Evolutionary conservation across 441 rosid genomes (phyloP).

Genomic region (Gossypium aridum): DNA sequence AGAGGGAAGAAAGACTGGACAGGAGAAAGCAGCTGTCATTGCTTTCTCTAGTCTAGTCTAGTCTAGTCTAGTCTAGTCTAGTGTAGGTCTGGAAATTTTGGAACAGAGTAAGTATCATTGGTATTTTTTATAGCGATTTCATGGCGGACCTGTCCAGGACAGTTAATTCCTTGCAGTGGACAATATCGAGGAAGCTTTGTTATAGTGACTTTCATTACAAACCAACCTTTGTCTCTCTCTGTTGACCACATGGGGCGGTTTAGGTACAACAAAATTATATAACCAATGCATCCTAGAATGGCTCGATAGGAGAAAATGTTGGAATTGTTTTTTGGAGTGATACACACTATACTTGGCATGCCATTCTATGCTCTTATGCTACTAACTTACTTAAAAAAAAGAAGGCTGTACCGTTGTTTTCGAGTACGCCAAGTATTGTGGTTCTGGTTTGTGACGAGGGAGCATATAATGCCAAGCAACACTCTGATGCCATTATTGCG

Average conservation of each 20-base stretch:
- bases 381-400: slow-evolving; percentile 3
- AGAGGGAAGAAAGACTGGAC: slow-evolving; percentile 14
- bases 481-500: background rate
- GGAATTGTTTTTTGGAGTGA: background rate
- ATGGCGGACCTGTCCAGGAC: slow-evolving; percentile 23
- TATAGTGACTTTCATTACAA: slow-evolving; percentile 10
- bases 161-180: background rate
- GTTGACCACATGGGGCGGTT: background rate
- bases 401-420: background rate
- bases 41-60: background rate
- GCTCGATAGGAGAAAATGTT: background rate
- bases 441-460: background rate
- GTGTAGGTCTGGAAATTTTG: slow-evolving; percentile 20
- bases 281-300: background rate
- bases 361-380: background rate
- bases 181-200: slow-evolving; percentile 14
- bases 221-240: background rate
- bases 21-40: slow-evolving; percentile 32
- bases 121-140: slow-evolving; percentile 20
- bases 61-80: background rate
- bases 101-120: slow-evolving; percentile 20
- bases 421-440: background rate
- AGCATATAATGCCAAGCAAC: background rate
- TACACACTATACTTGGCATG: background rate
- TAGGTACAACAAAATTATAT: background rate